These are phyloP conservation scores for Candida sp. DNA, from an alignment of 1,139 yeast genomes.

Conservation along the genomic window DNA sequence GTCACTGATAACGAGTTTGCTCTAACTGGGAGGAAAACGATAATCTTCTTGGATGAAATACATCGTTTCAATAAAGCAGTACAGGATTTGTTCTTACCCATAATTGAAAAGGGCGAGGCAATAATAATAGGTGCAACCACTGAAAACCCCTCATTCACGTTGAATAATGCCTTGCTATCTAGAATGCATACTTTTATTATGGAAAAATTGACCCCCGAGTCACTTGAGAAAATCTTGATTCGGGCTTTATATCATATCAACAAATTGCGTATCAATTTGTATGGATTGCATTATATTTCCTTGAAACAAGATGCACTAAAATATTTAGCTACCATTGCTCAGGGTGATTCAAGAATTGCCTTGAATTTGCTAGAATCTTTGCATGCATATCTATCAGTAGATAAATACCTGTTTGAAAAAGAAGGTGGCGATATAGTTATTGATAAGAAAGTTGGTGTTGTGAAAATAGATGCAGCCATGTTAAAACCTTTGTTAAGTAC, in stretches of 20 bases:
- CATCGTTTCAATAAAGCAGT: conserved; percentile 89
- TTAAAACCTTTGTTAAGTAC: conserved; percentile 37
- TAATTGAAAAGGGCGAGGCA: conserved; percentile 64
- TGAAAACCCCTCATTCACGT: conserved; percentile 91
- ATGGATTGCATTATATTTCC: conserved; percentile 43
- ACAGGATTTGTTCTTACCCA: conserved; percentile 80
- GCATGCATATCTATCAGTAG: conserved; percentile 40
- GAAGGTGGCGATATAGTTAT: conserved; percentile 9
- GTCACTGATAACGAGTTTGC: conserved; percentile 68
- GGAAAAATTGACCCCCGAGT: conserved; percentile 55
- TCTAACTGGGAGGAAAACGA: conserved; percentile 66
- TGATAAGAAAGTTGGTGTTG: conserved; percentile 18
- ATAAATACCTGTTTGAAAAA: conserved; percentile 17
- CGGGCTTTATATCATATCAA: conserved; percentile 65
- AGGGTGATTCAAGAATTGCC: conserved; percentile 89
- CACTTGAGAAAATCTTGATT: conserved; percentile 55
- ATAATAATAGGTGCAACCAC: conserved; percentile 93
- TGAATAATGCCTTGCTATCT: conserved; percentile 84
- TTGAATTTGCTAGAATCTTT: conserved; percentile 65
- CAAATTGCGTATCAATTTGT: conserved; percentile 44
- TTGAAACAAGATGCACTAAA: conserved; percentile 56
- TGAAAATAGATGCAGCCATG: conserved; percentile 28
- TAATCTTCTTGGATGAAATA: conserved; percentile 87
- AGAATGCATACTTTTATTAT: conserved; percentile 85
- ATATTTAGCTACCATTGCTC: conserved; percentile 73